Percentiles rank a stretch among this genome's conserved stretches.
phyloP scores from a whole-genome alignment of 1,284 basidiomycete genomes.

The Austroboletus niveus region DNA sequence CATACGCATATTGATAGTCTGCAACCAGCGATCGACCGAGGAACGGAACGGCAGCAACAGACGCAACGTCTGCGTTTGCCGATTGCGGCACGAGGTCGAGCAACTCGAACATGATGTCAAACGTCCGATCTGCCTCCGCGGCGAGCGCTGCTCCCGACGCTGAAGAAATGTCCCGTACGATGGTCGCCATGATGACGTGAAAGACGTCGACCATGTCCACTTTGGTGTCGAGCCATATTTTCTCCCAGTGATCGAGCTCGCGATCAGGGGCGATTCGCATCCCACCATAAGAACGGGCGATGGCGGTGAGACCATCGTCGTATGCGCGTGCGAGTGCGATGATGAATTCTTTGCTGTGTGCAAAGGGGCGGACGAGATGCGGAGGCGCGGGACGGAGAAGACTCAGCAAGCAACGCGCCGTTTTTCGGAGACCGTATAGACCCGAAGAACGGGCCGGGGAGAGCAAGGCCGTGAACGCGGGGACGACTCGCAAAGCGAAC shows the following conservation, averaged over 20 bases:
- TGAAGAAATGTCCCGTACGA: slow-evolving; percentile 48
- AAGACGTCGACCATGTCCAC: slow-evolving; percentile 67
- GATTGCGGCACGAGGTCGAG: slow-evolving; percentile 41
- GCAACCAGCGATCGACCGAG: slow-evolving; percentile 61
- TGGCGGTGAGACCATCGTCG: slow-evolving; percentile 48
- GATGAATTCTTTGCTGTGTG: slow-evolving; percentile 51
- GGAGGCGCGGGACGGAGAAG: slow-evolving; percentile 53
- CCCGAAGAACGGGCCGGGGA: slow-evolving; percentile 44
- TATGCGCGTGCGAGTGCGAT: slow-evolving; percentile 57
- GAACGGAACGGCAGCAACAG: slow-evolving; percentile 48
- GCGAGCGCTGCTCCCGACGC: slow-evolving; percentile 42
- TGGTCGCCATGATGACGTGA: slow-evolving; percentile 52
- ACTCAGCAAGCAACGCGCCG: slow-evolving; percentile 53
- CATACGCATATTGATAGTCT: slow-evolving; percentile 69
- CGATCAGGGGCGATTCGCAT: slow-evolving; percentile 32
- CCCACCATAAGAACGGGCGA: slow-evolving; percentile 63
- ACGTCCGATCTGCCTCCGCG: slow-evolving; percentile 48
- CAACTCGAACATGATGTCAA: slow-evolving; percentile 58
- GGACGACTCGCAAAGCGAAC: slow-evolving; percentile 48
- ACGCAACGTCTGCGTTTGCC: not conserved
- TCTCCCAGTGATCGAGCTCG: slow-evolving; percentile 61
- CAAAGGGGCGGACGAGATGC: slow-evolving; percentile 48
- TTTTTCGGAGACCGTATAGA: slow-evolving; percentile 63
- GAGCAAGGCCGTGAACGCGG: slow-evolving; percentile 54
- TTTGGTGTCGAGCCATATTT: slow-evolving; percentile 67